Evolutionary conservation across 306 rosid species (phyloP).

Genomic region (Castanospermum australe): DNA sequence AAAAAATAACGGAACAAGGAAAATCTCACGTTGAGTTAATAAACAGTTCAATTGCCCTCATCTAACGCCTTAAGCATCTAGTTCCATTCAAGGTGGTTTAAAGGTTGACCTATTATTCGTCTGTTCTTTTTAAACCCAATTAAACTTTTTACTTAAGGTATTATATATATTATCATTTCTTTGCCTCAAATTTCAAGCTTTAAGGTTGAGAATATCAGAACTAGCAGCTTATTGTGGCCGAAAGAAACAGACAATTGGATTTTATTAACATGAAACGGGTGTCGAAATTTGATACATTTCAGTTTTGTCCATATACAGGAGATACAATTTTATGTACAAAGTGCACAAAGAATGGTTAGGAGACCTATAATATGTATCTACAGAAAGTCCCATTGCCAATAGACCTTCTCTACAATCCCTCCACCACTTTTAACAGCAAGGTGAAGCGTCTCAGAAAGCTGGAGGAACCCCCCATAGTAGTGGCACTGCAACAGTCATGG

Average conservation of each 20-base stretch:
- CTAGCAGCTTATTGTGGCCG: not conserved
- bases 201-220: not conserved
- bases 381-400: slow-evolving; percentile 78
- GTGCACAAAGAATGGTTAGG: slow-evolving; percentile 52
- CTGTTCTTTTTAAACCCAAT: not conserved
- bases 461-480: slow-evolving; percentile 83
- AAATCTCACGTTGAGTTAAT: no score
- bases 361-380: slow-evolving; percentile 27
- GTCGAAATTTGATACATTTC: not conserved
- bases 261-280: not conserved
- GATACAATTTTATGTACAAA: slow-evolving; percentile 46
- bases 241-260: not conserved
- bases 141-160: not conserved
- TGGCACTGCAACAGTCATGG: slow-evolving; percentile 77
- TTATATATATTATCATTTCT: not conserved
- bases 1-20: not conserved
- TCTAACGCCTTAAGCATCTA: no score
- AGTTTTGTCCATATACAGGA: slow-evolving; percentile 35
- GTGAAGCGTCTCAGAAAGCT: slow-evolving; percentile 68
- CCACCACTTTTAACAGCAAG: slow-evolving; percentile 80
- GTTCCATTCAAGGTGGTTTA: no score
- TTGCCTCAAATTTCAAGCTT: not conserved
- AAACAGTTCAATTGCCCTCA: no score
- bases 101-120: no score
- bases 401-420: slow-evolving; percentile 73